phyloP scores from a whole-genome alignment of 164 flowering plant species.

The Dillenia suffruticosa region DNA sequence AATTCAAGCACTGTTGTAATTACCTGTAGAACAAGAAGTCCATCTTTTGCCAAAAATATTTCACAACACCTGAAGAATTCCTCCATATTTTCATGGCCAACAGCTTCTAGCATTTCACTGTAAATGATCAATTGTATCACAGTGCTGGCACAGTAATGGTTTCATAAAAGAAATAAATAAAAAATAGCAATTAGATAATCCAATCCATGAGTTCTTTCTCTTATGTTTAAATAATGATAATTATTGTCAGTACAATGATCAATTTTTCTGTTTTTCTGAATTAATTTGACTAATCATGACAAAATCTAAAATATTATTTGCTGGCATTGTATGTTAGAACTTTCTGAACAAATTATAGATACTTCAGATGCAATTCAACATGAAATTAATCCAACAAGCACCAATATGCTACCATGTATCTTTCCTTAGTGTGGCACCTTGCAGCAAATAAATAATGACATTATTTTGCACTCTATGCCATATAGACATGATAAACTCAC shows the following conservation, averaged over 20 bases:
- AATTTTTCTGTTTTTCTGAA: too few species aligned
- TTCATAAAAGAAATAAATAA: too few species aligned
- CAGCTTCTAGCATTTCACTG: slow-evolving; percentile 94
- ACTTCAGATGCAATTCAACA: too few species aligned
- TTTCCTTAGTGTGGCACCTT: too few species aligned
- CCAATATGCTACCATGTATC: too few species aligned
- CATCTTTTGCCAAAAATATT: slow-evolving; percentile 66
- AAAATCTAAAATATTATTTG: slow-evolving; percentile 1
- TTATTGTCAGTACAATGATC: too few species aligned
- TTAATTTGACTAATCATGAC: background rate
- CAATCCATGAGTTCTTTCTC: too few species aligned
- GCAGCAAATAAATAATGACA: too few species aligned
- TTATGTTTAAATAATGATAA: too few species aligned
- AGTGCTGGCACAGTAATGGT: background rate
- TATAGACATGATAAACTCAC: slow-evolving; percentile 28
- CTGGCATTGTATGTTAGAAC: background rate
- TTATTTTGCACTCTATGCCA: background rate
- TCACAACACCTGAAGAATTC: slow-evolving; percentile 82
- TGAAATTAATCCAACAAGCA: too few species aligned
- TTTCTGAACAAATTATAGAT: too few species aligned
- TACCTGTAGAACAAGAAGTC: slow-evolving; percentile 93
- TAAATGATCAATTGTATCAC: slow-evolving; percentile 7
- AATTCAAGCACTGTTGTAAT: background rate
- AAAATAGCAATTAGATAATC: background rate
- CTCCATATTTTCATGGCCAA: slow-evolving; percentile 91